A percentile compares a stretch with the other conserved stretches of the same genome.
phyloP scores from a whole-genome alignment of 176 grass and related monocot species.

The Musa itinerans region DNA sequence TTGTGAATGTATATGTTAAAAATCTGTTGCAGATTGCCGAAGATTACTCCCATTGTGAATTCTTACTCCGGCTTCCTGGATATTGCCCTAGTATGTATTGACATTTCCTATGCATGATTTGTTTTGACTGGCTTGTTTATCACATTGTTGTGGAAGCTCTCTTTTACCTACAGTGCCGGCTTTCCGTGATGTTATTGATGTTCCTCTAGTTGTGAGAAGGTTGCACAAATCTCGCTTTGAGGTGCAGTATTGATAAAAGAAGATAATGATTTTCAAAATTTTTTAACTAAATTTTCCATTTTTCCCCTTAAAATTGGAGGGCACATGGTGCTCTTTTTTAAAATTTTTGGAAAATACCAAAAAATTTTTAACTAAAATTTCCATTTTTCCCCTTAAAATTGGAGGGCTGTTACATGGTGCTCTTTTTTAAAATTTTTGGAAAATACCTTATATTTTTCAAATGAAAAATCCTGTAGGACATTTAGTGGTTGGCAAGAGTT shows the following conservation, averaged over 20 bases:
- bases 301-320: neutral
- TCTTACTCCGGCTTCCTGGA: constrained; percentile 90
- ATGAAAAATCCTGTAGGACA: neutral
- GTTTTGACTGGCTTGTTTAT: neutral
- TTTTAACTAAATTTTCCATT: neutral
- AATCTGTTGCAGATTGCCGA: constrained; percentile 70
- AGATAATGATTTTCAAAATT: neutral
- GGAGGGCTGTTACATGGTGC: no score
- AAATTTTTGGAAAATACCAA: no score
- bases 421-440: neutral
- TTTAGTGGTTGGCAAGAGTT: neutral
- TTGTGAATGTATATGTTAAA: neutral
- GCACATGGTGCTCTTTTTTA: neutral
- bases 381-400: neutral
- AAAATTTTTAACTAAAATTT: neutral
- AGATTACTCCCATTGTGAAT: constrained; percentile 89
- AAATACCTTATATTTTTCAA: neutral
- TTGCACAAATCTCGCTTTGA: constrained; percentile 73
- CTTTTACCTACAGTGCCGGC: constrained; percentile 65
- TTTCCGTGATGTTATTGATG: constrained; percentile 89
- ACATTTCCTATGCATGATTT: neutral
- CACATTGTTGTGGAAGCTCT: constrained; percentile 9
- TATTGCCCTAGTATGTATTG: constrained; percentile 85
- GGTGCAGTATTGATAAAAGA: constrained; percentile 29
- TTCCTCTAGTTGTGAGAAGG: constrained; percentile 86